Base-by-base conservation (phyloP, 345 rosid genomes). In the Odontarrhena argentea region DNA sequence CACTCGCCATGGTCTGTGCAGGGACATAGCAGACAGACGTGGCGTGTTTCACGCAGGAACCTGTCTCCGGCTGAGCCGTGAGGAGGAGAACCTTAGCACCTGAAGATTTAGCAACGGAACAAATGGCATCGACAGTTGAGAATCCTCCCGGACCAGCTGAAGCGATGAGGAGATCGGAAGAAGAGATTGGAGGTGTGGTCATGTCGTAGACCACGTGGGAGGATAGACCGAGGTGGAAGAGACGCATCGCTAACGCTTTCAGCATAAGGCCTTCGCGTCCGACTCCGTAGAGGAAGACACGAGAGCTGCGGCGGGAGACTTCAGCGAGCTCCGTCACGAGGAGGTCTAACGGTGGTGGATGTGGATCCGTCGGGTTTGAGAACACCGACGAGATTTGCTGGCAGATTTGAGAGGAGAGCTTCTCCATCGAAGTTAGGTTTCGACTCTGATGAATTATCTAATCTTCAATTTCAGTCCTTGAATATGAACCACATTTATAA, bases 261-360 rank as follows among this genome's bases (percentile, higher is more conserved):
- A 90, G 82, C 98, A 86, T 90, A 7, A 90, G 89, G 1, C 97
- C 96, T 63, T 87, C 97, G 8, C 96, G 84, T 5, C 97, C 97
- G 0, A 87, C 97, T 2, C 96, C 96, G 65, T 90, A 87, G 70
- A 89, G 90, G 84, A 89, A 86, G 49, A 86, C 63, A 1, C 81
- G 66, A 47, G 86, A 84, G 13, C 69, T 77, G 26, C 74, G 78
- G 69, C 70, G 49, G 5, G 86, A 88, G 14, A 73, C 40, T 72
- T 79, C 46, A 45, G 87, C 12, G 55, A 93, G 68, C 37, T 80
- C 84, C 12, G 77, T 55, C 44, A 85, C 80, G 55, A 90, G 75
- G 57, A 84, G 52, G 37, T 85, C 85, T 4, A 86, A 47, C 2
- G 87, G 81, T 6, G 83, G 83, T 25, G 85, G 85, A 67, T 82